Evolutionary conservation across 768 basidiomycete genomes (phyloP).

Genomic region (Tulasnella sp.): DNA sequence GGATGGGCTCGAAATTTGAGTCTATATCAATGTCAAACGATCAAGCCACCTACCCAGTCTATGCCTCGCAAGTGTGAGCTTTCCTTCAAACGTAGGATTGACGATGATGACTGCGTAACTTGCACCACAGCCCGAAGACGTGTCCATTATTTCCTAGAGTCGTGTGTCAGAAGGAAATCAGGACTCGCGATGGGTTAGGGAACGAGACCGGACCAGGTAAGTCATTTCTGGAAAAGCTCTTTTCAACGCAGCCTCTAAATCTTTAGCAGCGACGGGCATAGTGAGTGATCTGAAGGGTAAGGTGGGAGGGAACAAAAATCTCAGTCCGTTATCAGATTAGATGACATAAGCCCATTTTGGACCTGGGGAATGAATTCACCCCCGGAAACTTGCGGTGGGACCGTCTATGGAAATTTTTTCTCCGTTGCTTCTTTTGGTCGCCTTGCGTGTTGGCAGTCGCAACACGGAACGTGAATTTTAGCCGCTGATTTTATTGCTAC

Average conservation of each 20-base stretch:
- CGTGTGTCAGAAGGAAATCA: background rate
- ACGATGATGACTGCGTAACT: conserved; percentile 64
- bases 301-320: too few species aligned
- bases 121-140: conserved; percentile 70
- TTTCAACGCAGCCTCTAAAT: conserved; percentile 52
- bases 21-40: background rate
- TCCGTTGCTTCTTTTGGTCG: too few species aligned
- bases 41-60: conserved; percentile 40
- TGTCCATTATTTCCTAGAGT: conserved; percentile 52
- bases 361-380: too few species aligned
- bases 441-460: too few species aligned
- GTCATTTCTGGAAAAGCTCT: conserved; percentile 43
- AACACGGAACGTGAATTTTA: too few species aligned
- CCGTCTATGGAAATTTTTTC: too few species aligned
- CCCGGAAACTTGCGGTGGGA: too few species aligned
- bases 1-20: conserved; percentile 2
- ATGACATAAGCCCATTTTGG: too few species aligned
- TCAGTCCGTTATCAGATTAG: too few species aligned
- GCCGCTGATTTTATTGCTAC: too few species aligned
- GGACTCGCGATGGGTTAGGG: background rate
- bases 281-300: background rate
- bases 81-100: conserved; percentile 70
- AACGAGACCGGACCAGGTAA: conserved; percentile 32
- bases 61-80: conserved; percentile 66
- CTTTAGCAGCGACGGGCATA: conserved; percentile 49